Evolutionary conservation across 495 filamentous ascomycete species (phyloP), one percentile per base, ranked within the genome.

Genomic region (Podospora australis): DNA sequence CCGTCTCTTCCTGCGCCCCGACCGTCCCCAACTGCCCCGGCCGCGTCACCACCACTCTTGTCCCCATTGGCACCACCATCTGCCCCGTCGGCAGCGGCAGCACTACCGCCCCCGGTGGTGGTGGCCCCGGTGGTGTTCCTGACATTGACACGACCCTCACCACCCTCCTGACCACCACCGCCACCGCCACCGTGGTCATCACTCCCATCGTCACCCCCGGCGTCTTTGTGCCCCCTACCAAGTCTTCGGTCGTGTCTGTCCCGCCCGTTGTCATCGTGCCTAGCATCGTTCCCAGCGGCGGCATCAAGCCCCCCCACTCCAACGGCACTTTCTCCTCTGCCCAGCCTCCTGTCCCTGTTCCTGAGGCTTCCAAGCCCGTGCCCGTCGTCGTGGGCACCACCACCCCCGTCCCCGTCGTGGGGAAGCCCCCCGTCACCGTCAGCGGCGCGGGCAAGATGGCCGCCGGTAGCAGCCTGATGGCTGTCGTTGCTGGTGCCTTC

Each of bases 21-120:
- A 72, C 64, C 6, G 74, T 83, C n/a, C 78, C 74, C 44, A 62
- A 79, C 57, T 85, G 82, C 67, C 80, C 80, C 60, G 17, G 78
- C 63, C 39, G 77, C 68, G 51, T 69, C 45, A 72, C 79, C 2
- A 70, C 75, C 21, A 80, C 79, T 11, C 70, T 76, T 19, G 70
- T 81, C 54, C 60, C 78, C n/a, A 50, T 82, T 52, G 77, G 72
- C 26, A 84, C 80, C 17, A 83, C 81, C 30, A 62, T 81, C 48
- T 78, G 73, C 58, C 78, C 82, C 25, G 74, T 79, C 8, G 64
- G 64, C 39, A 68, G 36, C 45, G 55, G 20, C 54, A 55, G 24
- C 44, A 43, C 56, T 50, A 63, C 14, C 59, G 50, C 17, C 56
- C 66, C 35, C 53, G 49, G 13, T 46, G 38, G 26, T n/a, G 9